Base-by-base conservation (phyloP, 164 flowering plant genomes). In the Malania oleifera region DNA sequence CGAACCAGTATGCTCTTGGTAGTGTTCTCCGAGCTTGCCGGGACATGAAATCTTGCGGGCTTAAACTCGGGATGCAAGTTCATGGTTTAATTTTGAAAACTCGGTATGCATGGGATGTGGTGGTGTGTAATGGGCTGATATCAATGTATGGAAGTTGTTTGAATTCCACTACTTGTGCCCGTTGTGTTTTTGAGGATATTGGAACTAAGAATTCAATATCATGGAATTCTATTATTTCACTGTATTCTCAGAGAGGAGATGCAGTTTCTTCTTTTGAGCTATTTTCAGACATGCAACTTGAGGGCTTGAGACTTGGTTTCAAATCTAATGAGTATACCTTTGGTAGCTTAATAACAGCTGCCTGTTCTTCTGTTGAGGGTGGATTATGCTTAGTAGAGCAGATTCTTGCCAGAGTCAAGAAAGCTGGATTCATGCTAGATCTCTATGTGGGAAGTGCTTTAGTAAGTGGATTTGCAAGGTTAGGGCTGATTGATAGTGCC, bases 391-490 rank as follows among this genome's bases (percentile, higher is more conserved):
- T 85, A 71, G 81, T 84, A 37, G 68, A 82, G 61, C 95, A 89
- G 74, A 62, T 92, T 62, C 70, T 87, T n/a, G n/a, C 78, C n/a
- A 70, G 54, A 45, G 69, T 86, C 17, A 26, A 57, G 23, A 86
- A 82, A 62, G 76, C 80, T 54, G 97, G 98, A 31, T 77, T 63
- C 55, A 54, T 80, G 12, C 63, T 64, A 48, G 90, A 92, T 73
- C 65, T 87, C 38, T 85, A 81, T 74, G 91, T 92, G 11, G 91
- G 96, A 28, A 89, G 97, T 78, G 97, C 96, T 57, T 66, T 92
- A 62, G 82, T 86, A 28, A 84, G 82, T 77, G 88, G 84, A 13
- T 82, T 84, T 67, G 78, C 89, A 1, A 80, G 73, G 71, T 65
- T 72, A 56, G 93, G 96, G 6, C 64, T 67, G 43, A 57, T 76